Evolutionary conservation across 805 yeast species (phyloP), one percentile per base, ranked within the genome.

Genomic region (Barnettozyma californica): DNA sequence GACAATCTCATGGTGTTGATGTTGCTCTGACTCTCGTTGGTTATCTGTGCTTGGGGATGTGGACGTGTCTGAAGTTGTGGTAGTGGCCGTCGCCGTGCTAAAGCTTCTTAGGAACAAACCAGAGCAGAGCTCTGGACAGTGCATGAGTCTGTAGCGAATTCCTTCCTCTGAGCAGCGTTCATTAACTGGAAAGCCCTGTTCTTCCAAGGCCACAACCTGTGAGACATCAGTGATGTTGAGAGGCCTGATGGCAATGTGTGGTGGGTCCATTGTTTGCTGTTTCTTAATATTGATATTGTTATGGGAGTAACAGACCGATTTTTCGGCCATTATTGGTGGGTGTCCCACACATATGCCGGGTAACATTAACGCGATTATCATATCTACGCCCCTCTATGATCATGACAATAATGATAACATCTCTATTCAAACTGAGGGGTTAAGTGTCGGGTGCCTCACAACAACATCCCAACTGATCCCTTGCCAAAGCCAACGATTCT

Each of bases 71-170:
- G 33, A 13, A 3, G 38, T 16, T 3, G 38, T 9, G 14, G 29
- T 38, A 8, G 9, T n/a, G 18, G 14, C 16, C 19, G 46, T 45
- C 2, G 27, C 35, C 43, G 55, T 57, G 55, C 27, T 53, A 66
- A 84, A 85, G 48, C 80, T 80, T 61, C 96, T 75, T 45, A 89
- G 73, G 61, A 92, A 94, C 48, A 94, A 73, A 2, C 98, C 98
- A 6, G 91, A 80, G 55, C 94, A 81, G 49, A 92, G 76, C 65
- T 92, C 99, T 9, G 98, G 98, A 64, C 97, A 91, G 4, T 71
- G 80, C 1, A 75, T 75, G 53, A 92, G 73, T 57, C 97, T 76
- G 70, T 87, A 92, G 54, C 68, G 69, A 47, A 81, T 66, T 54
- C 77, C 82, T 44, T 81, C 88, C n/a, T 60, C 61, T 11, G 87